Conservation (phyloP, 148 eudicot genomes). For the Polygonum aviculare region DNA sequence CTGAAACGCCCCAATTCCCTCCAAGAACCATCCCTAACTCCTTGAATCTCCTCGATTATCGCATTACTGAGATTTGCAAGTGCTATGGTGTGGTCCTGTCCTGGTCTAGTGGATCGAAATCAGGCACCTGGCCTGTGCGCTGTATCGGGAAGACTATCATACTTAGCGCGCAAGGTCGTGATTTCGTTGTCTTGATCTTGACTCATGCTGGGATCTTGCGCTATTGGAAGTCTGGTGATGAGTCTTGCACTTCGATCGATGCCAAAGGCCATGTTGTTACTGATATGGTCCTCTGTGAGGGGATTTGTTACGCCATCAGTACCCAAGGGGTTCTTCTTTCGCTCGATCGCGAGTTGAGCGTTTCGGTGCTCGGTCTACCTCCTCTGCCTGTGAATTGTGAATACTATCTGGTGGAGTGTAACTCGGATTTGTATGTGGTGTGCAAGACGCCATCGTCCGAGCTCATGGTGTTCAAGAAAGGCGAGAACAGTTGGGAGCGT, state of each 20-base stretch:
- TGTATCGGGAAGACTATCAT: too few relatives aligned
- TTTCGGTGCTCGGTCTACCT: neutral
- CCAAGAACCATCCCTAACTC: too few relatives aligned
- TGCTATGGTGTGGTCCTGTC: too few relatives aligned
- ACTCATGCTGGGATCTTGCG: neutral
- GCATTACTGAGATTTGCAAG: too few relatives aligned
- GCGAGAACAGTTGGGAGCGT: neutral
- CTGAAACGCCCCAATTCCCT: too few relatives aligned
- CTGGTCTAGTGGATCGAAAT: too few relatives aligned
- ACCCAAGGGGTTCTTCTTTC: neutral
- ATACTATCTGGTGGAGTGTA: neutral
- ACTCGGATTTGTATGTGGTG: neutral
- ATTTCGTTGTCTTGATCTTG: neutral
- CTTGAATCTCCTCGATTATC: too few relatives aligned
- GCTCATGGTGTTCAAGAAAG: neutral
- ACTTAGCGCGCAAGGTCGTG: neutral
- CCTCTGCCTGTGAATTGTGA: neutral
- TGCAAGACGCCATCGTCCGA: neutral
- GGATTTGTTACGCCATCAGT: neutral
- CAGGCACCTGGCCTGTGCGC: too few relatives aligned
- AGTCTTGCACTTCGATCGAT: neutral
- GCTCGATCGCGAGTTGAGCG: neutral
- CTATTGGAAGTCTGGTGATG: neutral
- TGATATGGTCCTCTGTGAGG: neutral
- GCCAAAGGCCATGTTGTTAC: neutral